Evolutionary conservation across 2,329 filamentous ascomycete species (phyloP).

Genomic region (Penicillium sumatraense): DNA sequence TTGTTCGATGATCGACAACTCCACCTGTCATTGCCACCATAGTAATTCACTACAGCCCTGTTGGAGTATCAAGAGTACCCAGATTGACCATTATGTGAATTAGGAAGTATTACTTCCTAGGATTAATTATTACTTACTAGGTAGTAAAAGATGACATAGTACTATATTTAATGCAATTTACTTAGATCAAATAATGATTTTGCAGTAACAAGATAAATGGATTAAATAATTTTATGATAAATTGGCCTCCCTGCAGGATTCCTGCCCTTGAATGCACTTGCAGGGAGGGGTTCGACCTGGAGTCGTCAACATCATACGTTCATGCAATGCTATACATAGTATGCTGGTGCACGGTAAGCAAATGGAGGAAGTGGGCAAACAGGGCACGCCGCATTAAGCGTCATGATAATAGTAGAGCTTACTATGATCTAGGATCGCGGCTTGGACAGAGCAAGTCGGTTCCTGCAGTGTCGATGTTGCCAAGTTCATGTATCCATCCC

Average conservation of each 20-base stretch:
- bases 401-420: neutral
- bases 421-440: neutral
- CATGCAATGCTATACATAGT: too few species aligned
- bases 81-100: too few species aligned
- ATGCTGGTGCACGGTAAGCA: neutral
- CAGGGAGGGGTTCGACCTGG: neutral
- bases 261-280: neutral
- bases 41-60: neutral
- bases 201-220: too few species aligned
- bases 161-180: too few species aligned
- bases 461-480: conserved; percentile 15
- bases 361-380: too few species aligned
- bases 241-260: neutral
- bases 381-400: neutral
- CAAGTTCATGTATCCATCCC: conserved; percentile 1
- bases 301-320: neutral
- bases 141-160: too few species aligned
- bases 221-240: too few species aligned
- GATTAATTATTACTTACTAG: too few species aligned
- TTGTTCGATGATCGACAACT: neutral
- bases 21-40: neutral
- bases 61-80: neutral
- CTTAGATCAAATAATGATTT: too few species aligned
- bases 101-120: too few species aligned
- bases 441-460: neutral